Conservation (phyloP, 1,139 yeast species). For the Pichia sp. region DNA sequence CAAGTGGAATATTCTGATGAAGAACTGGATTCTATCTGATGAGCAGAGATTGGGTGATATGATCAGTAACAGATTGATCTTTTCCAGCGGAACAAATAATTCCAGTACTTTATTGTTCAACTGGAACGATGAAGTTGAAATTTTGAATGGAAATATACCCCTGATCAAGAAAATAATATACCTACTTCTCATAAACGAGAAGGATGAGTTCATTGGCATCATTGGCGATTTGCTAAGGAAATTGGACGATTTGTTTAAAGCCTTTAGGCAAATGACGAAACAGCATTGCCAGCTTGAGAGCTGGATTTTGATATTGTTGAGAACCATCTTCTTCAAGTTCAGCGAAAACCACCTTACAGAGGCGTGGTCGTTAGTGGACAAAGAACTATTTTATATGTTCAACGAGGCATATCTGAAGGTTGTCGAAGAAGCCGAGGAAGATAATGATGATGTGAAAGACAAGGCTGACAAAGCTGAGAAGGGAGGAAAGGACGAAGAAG, state of each 20-base stretch:
- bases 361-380: constrained; percentile 66
- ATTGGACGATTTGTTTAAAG: constrained; percentile 41
- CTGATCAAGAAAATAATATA: constrained; percentile 55
- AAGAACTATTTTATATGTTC: constrained; percentile 26
- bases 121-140: constrained; percentile 70
- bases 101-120: constrained; percentile 54
- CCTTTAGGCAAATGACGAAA: constrained; percentile 25
- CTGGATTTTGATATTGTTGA: constrained; percentile 53
- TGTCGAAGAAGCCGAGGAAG: constrained; percentile 28
- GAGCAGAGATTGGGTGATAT: constrained; percentile 58
- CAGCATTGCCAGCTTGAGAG: constrained; percentile 34
- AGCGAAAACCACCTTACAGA: constrained; percentile 62
- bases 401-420: constrained; percentile 51
- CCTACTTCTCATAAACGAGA: constrained; percentile 56
- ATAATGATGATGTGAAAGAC: background rate
- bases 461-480: background rate
- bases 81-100: constrained; percentile 33
- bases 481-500: constrained; percentile 10
- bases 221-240: constrained; percentile 50
- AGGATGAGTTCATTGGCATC: constrained; percentile 48
- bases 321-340: constrained; percentile 61
- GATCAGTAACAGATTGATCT: constrained; percentile 43
- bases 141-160: constrained; percentile 34
- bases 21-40: constrained; percentile 55
- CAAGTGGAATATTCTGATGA: constrained; percentile 51